Base-by-base conservation (phyloP, 805 yeast species). In the Metschnikowia orientalis region DNA sequence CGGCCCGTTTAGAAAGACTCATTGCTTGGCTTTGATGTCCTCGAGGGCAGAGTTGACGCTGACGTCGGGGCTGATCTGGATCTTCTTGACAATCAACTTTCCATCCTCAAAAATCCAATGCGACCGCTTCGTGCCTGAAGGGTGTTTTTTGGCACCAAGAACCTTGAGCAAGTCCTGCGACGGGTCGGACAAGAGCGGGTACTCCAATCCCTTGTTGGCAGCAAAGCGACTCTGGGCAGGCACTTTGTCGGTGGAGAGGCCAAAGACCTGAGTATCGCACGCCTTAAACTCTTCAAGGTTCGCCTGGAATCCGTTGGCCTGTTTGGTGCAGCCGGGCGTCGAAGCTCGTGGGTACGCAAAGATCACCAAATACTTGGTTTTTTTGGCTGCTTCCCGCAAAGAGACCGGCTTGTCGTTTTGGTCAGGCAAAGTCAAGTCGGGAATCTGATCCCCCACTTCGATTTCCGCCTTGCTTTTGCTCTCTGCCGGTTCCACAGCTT, bases 251-350 rank as follows among this genome's bases (percentile, higher is more conserved):
- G 90, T 80, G 50, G 94, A 81, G 30, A 90, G 56, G 0, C 98
- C 98, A 47, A 73, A 78, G 1, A 90, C 80, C 0, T 73, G 62
- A 2, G 79, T 80, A 15, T 71, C 72, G 23, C 72, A 61, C 8
- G 43, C 45, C 28, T 65, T 56, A 48, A 83, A 71, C 25, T 70
- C 63, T 2, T 69, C 65, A 54, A 62, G 79, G 47, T 75, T 75
- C 44, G 75, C 79, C 48, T 92, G 78, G 56, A 82, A 92, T 0
- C 96, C 96, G 54, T 83, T 74, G 2, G 89, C 97, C 61, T 90
- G 98, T 48, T 87, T 75, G 1, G 98, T 90, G 59, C 98, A 92
- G 3, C 98, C 98, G 1, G 96, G 95, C 1, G 97, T 90, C 16
- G 82, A 77, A 0, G 97, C 97, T 52, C 73, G 81, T 34, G 97